These are phyloP conservation scores for Eimeria brunetti DNA, from an alignment of 169 alveolate species.

Conservation along the genomic window DNA sequence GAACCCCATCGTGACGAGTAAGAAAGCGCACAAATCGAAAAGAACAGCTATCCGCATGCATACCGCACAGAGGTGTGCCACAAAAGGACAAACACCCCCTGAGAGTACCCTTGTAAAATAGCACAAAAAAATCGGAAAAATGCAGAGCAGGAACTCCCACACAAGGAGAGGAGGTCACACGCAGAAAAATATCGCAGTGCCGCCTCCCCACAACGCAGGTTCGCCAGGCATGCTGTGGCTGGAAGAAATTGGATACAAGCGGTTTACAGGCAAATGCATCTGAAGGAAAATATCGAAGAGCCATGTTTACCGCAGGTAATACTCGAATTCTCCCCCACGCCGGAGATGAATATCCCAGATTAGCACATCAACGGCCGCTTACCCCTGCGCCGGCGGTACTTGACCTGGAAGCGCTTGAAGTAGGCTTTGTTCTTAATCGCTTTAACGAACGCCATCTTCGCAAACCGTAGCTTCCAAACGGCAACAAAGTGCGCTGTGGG, in stretches of 20 bases:
- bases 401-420: conserved; percentile 99
- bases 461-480: conserved; percentile 21
- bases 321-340: not conserved
- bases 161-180: not conserved
- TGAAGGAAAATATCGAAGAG: not conserved
- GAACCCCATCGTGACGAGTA: not conserved
- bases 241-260: not conserved
- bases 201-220: conserved; percentile 15
- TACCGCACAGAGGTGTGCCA: too few relatives aligned
- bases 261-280: not conserved
- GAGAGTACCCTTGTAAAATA: too few relatives aligned
- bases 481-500: conserved; percentile 68
- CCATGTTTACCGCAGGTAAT: not conserved
- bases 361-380: conserved; percentile 10
- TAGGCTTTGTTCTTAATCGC: conserved; percentile 98
- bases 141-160: not conserved
- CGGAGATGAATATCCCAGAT: not conserved
- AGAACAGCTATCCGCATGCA: not conserved
- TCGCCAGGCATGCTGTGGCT: not conserved
- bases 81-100: too few relatives aligned
- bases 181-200: not conserved
- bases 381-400: conserved; percentile 99
- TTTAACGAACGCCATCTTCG: conserved; percentile 98
- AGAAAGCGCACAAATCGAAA: not conserved
- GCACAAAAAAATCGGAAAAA: too few relatives aligned